Evolutionary conservation across 345 rosid genomes (phyloP).

Genomic region (Mallotus nudiflorus): DNA sequence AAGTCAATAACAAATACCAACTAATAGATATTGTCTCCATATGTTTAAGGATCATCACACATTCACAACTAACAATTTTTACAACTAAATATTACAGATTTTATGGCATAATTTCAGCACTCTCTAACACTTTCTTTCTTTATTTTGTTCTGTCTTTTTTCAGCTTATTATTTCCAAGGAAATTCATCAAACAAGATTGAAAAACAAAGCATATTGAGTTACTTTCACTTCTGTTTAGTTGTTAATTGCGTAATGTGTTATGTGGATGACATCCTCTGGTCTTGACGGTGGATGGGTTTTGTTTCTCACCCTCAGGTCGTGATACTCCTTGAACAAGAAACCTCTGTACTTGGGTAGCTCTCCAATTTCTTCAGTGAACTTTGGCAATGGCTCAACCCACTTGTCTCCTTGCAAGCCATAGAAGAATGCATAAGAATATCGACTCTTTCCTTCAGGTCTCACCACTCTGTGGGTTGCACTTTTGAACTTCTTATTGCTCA

Average conservation of each 20-base stretch:
- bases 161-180: no score
- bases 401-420: constrained; percentile 49
- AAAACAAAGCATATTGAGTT: no score
- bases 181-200: no score
- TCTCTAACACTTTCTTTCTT: no score
- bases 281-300: constrained; percentile 48
- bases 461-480: constrained; percentile 57
- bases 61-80: no score
- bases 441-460: constrained; percentile 36
- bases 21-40: no score
- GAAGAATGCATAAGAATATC: constrained; percentile 54
- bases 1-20: no score
- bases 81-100: no score
- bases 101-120: no score
- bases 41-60: no score
- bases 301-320: constrained; percentile 42
- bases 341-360: constrained; percentile 45
- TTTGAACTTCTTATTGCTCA: constrained; percentile 58
- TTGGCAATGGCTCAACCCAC: constrained; percentile 53
- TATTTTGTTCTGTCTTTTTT: no score
- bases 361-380: constrained; percentile 46
- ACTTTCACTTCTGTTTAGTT: neutral
- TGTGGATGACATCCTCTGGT: constrained; percentile 48
- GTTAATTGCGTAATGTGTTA: constrained; percentile 40
- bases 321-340: constrained; percentile 43